phyloP scores from a whole-genome alignment of 208 protist species.

The Wallacemonas collosoma region DNA sequence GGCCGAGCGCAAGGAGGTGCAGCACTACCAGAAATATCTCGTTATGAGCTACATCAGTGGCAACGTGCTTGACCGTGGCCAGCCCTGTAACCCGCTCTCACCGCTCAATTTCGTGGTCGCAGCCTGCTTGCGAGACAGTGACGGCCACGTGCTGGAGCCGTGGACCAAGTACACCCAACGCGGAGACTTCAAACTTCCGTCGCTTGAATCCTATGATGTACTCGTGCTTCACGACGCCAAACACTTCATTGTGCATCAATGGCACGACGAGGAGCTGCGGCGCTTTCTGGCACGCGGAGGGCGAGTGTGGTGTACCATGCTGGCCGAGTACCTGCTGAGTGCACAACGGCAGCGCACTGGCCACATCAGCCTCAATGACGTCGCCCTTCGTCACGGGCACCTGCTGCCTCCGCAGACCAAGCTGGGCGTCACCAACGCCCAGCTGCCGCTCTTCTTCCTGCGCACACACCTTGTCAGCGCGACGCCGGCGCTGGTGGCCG shows the following conservation, averaged over 20 bases:
- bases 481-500: slow-evolving; percentile 37
- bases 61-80: slow-evolving; percentile 57
- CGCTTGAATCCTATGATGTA: slow-evolving; percentile 66
- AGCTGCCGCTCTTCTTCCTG: slow-evolving; percentile 68
- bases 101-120: slow-evolving; percentile 62
- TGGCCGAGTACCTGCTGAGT: slow-evolving; percentile 83
- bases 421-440: slow-evolving; percentile 41
- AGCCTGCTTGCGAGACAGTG: slow-evolving; percentile 54
- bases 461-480: slow-evolving; percentile 48
- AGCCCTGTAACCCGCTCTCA: slow-evolving; percentile 60
- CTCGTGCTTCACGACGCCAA: slow-evolving; percentile 83
- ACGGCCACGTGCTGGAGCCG: slow-evolving; percentile 59
- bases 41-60: slow-evolving; percentile 70
- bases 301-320: slow-evolving; percentile 85
- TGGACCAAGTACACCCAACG: slow-evolving; percentile 58
- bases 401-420: slow-evolving; percentile 54
- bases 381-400: slow-evolving; percentile 63
- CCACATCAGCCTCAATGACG: slow-evolving; percentile 48
- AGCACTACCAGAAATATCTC: slow-evolving; percentile 62
- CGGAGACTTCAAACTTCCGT: slow-evolving; percentile 63
- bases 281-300: slow-evolving; percentile 76
- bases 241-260: slow-evolving; percentile 63
- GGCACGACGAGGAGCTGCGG: slow-evolving; percentile 60
- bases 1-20: slow-evolving; percentile 50
- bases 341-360: slow-evolving; percentile 66